Evolutionary conservation across 805 yeast genomes (phyloP), one percentile per base, ranked within the genome.

Genomic region (Saitoella complicata): DNA sequence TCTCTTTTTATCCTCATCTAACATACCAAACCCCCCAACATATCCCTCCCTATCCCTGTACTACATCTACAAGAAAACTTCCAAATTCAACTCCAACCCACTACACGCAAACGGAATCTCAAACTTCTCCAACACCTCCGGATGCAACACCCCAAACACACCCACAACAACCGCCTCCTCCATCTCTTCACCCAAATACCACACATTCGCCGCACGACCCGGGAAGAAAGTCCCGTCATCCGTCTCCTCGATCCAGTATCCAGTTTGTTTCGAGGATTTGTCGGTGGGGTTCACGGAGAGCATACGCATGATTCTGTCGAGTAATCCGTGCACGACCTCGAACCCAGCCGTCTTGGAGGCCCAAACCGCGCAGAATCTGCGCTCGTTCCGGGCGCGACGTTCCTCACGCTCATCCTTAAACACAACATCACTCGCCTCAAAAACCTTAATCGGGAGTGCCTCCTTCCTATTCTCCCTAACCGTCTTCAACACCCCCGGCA

Each of bases 321-420:
- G 71, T 53, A 91, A 70, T 54, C 99, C 99, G 68, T 91, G 98
- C 43, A 85, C 84, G 51, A 70, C 71, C 67, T 91, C 99, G 58
- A 91, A 91, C 47, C 96, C 95, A 11, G 96, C 83, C 11, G 87
- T 77, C 65, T 87, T 88, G 57, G 97, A 97, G 29, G 88, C 95
- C 54, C 76, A 84, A 39, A 88, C 73, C 32, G 97, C 97, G 56
- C 82, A 80, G 87, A 95, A 91, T 60, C 83, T 80, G 64, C 97
- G 81, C 70, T 83, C 85, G 65, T 91, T 91, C 63, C 67, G 75
- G 5, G 97, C 93, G 54, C 80, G 82, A 66, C 95, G 78, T 69
- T 91, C 99, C 46, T 79, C 66, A 29, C 71, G 61, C 37, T 71
- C 73, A 59, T 86, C 78, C 66, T 88, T 86, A 67, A 81, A 76